Base-by-base conservation (phyloP, 306 rosid genomes). In the Lathyrus aphaca region DNA sequence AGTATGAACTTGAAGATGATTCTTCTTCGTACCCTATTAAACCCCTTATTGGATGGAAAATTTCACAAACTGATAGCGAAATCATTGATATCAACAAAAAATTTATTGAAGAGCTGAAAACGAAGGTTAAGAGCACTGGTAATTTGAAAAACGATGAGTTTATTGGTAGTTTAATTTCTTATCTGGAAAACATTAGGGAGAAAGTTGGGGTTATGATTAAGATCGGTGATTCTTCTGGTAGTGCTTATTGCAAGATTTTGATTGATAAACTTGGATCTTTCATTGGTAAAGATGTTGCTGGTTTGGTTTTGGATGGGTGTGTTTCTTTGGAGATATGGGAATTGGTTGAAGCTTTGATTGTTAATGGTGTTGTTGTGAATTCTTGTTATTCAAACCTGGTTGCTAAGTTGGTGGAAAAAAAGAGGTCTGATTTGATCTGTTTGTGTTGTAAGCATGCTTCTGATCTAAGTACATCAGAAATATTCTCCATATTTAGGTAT, bases 241-340 rank as follows among this genome's bases (percentile, higher is more conserved):
- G 1, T 59, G 78, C 43, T 49, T 81, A 82, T 76, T 74, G 81
- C 13, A 53, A 49, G 59, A 32, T 77, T 40, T 75, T 87, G 84
- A 66, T 94, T 71, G 82, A 78, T 38, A 83, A 77, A 45, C 74
- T 87, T 40, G 84, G 90, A 15, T 37, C 18, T 40, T 74, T 74
- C 23, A 71, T 84, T 68, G 79, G 84, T 48, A 86, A 78, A 66
- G 85, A 84, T 39, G 90, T 85, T 42, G 71, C 78, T 60, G 86
- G 79, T 59, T 57, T 87, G 82, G 82, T 88, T 78, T 88, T 88
- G 84, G 90, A 88, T 43, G 84, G 79, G 8, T 72, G 92, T 65
- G 62, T 87, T 69, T 81, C 67, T 23, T 80, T 90, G 50, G 94
- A 82, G 84, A 84, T 81, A 10, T 94, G 97, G 97, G 86, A 94